Evolutionary conservation across 495 filamentous ascomycete species (phyloP), one percentile per base, ranked within the genome.

Genomic region (Lasiosphaeriaceae sp.): DNA sequence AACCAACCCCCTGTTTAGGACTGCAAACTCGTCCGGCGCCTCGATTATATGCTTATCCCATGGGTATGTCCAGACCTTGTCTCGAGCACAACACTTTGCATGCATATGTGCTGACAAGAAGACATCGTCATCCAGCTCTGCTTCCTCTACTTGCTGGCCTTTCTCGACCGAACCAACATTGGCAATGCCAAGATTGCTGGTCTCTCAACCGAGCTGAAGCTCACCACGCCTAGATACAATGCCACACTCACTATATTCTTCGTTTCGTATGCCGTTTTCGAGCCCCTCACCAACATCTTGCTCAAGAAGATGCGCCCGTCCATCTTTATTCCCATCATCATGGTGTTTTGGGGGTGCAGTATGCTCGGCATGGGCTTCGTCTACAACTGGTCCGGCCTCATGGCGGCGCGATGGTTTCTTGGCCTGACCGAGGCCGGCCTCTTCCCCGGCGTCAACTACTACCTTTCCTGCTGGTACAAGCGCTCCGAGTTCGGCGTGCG

Each of bases 151-250:
- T 80, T 96, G 9, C 78, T 89, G 19, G 86, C 87, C 21, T 96
- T 96, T 67, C 79, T 96, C 26, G 91, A 95, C 68, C 80, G 91
- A 47, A 83, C 84, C 24, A 90, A 89, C 67, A 90, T 94, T 52
- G 92, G 92, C 54, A 96, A 96, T 74, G 92, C 92, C 9, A 92
- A 90, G 64, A 83, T 96, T 48, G 88, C 84, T 47, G 86, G 87
- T 34, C 75, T 96, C 2, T 59, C 80, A n/a, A 68, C 76, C 12
- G 81, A 86, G 55, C 77, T 96, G 2, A 41, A 75, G 23, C 64
- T 75, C 35, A 80, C 87, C 74, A 80, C 76, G 3, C 52, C 74
- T 8, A 72, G 77, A 19, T 97, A 92, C 72, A 95, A 93, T 67
- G 79, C 80, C 11, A 77, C 85, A 4, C 80, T 96, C 1, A 86